Conservation (phyloP, 2,329 filamentous ascomycete genomes). For the Didymella pomorum region DNA sequence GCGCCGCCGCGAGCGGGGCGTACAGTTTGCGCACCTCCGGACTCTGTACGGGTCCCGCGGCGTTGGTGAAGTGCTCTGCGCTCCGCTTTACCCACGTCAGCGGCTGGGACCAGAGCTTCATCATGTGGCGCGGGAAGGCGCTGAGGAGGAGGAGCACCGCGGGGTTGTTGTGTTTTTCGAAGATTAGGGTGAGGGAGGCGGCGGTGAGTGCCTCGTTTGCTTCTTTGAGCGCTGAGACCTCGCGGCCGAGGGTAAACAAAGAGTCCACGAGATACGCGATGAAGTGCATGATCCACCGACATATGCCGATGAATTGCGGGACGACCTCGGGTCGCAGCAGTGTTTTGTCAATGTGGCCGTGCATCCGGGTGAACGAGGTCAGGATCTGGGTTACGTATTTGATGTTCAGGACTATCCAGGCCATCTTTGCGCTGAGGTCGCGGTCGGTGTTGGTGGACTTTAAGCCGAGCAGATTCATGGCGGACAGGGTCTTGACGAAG, state of each 20-base stretch:
- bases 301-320: conserved; percentile 66
- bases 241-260: conserved; percentile 49
- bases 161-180: conserved; percentile 47
- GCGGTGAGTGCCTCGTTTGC: conserved; percentile 50
- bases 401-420: conserved; percentile 77
- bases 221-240: conserved; percentile 32
- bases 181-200: conserved; percentile 34
- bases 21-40: conserved; percentile 55
- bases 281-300: conserved; percentile 79
- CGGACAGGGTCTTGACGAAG: conserved; percentile 78
- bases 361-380: conserved; percentile 61
- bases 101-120: conserved; percentile 47
- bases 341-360: conserved; percentile 60
- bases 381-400: conserved; percentile 71
- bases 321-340: conserved; percentile 46
- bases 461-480: conserved; percentile 78
- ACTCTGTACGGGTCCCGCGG: conserved; percentile 52
- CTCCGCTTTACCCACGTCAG: conserved; percentile 43
- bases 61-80: conserved; percentile 42
- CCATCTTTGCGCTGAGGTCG: conserved; percentile 74
- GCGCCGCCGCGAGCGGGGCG: conserved; percentile 47
- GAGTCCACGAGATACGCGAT: conserved; percentile 64
- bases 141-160: conserved; percentile 44
- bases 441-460: conserved; percentile 51
- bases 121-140: conserved; percentile 49